Evolutionary conservation across 495 filamentous ascomycete species (phyloP), one percentile per base, ranked within the genome.

Genomic region (Annulohypoxylon maeteangense): DNA sequence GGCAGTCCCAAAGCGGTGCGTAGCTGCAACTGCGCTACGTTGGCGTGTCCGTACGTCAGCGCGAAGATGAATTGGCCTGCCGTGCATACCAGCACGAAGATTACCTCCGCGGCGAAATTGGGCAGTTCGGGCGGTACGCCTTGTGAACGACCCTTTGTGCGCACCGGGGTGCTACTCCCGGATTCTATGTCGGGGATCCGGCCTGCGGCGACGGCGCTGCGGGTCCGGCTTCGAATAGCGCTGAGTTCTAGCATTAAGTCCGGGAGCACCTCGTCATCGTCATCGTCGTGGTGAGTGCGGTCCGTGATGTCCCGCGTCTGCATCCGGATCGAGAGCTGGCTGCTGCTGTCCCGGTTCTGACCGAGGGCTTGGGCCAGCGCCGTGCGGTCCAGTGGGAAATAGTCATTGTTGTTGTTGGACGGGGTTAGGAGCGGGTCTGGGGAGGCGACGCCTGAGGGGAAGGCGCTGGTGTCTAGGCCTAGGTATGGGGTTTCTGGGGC

Each of bases 61-160:
- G 82, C 76, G 59, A 82, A 85, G n/a, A 86, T 75, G 65, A 86
- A 66, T 55, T 84, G 78, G 1, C 83, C 80, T 12, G 78, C 76
- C 0, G 81, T 82, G 70, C 82, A 86, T 16, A 84, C 79, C 0
- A 78, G 62, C 20, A 86, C 73, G 36, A 83, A 81, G 18, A 83
- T 70, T 16, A 84, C 53, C 56, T 85, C 83, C 0, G 78, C 68
- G 1, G 75, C 66, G 1, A 81, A 55, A 44, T 75, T 81, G 36
- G 70, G 55, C 2, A 83, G 53, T 62, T 83, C 82, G 0, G 79
- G 74, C 1, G 82, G 81, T 0, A 78, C 55, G 7, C 81, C 79
- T 51, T 82, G 81, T 0, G 74, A 68, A 7, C 60, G 32, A 18
- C 29, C 22, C 10, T 18, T 22, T 1, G 45, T 38, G 2, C 44